phyloP scores from a whole-genome alignment of 2,329 filamentous ascomycete species.

The Coleophoma crateriformis region DNA sequence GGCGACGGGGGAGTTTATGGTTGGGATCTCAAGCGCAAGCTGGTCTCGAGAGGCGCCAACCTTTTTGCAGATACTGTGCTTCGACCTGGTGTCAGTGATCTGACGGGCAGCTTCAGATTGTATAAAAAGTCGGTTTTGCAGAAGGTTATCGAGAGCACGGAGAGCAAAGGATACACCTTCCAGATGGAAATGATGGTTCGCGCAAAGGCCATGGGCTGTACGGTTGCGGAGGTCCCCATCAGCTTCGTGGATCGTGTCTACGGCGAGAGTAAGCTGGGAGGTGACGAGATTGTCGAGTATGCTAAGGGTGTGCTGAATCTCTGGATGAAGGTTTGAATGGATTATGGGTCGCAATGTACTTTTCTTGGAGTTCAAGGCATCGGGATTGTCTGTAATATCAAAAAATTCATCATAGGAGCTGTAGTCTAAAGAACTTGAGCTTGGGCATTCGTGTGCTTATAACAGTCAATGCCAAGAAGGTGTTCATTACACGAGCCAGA shows the following conservation, averaged over 20 bases:
- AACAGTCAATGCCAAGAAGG: too few species aligned
- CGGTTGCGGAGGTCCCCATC: constrained; percentile 92
- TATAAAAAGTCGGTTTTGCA: constrained; percentile 90
- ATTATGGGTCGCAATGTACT: not conserved
- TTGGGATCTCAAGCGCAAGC: constrained; percentile 90
- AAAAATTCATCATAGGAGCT: too few species aligned
- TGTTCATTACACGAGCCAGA: too few species aligned
- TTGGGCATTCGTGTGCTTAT: too few species aligned
- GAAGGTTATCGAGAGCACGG: constrained; percentile 83
- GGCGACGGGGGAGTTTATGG: constrained; percentile 86
- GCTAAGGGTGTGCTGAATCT: constrained; percentile 76
- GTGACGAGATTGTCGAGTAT: constrained; percentile 95
- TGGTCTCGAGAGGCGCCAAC: constrained; percentile 84
- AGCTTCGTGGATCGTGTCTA: constrained; percentile 94
- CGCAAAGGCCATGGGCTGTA: constrained; percentile 92
- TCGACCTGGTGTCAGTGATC: constrained; percentile 86
- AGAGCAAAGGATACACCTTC: constrained; percentile 97
- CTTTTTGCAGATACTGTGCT: constrained; percentile 93
- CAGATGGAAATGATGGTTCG: constrained; percentile 99
- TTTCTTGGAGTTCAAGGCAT: not conserved
- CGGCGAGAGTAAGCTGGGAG: constrained; percentile 90
- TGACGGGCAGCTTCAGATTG: constrained; percentile 90
- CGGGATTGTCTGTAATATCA: too few species aligned
- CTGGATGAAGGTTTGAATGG: constrained; percentile 66
- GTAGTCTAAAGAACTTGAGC: too few species aligned